Evolutionary conservation across 768 basidiomycete genomes (phyloP), one percentile per base, ranked within the genome.

Genomic region (Calocera cornea): DNA sequence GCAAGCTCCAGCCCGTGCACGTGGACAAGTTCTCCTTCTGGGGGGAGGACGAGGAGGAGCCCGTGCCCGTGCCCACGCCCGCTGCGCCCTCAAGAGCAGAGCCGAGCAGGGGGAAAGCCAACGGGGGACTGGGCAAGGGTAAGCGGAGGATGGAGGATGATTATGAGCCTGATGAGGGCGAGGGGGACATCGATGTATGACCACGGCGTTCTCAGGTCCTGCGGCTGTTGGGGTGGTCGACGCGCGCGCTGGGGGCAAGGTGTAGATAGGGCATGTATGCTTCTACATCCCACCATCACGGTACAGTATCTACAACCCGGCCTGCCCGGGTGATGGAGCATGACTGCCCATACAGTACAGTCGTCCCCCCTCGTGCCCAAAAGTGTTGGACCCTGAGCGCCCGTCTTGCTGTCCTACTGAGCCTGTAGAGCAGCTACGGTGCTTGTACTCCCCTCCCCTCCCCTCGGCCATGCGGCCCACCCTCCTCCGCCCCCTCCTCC

Each of bases 121-220:
- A 72, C 22, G 71, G 77, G 36, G 74, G 49, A 76, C 7, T 38
- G 36, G 75, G 89, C 87, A 89, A n/a, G 76, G 49, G 36, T 78
- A 79, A 47, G 82, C 80, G 7, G 79, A 76, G 19, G 86, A 70
- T 2, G 94, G 93, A 22, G 95, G 80, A n/a, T 97, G 76, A 1
- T 94, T 95, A 16, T 91, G 94, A 41, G 93, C 91, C 14, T 97
- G 92, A 29, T 90, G 67, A 22, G 2, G 54, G 54, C 66, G 29
- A 60, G 40, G 2, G 24, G 34, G 24, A 19, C 49, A n/a, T n/a
- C n/a, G 17, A 63, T 65, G 36, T 34, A 34, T 67, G 41, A 34
- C 64, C 29, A 36, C 11, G 19, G 50, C 29, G 19, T n/a, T n/a
- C n/a, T n/a, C n/a, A n/a, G n/a, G n/a, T n/a, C n/a, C n/a, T n/a